Conservation (phyloP, 2,329 filamentous ascomycete species). For the Thielaviopsis cerberus region DNA sequence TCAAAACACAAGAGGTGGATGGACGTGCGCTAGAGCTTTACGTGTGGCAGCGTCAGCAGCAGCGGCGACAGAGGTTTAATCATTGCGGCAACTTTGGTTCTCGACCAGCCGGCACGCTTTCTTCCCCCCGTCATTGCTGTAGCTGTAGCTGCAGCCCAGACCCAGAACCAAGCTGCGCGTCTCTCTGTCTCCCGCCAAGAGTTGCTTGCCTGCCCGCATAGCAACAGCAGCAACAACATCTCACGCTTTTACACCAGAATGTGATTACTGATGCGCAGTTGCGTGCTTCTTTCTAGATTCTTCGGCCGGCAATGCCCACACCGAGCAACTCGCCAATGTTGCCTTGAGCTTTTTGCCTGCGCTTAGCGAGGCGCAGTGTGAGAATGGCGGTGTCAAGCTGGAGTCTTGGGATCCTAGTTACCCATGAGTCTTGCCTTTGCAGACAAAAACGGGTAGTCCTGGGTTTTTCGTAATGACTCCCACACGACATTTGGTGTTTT, state of each 20-base stretch:
- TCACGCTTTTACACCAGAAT: neutral
- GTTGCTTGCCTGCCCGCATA: neutral
- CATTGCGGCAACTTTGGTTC: too few species aligned
- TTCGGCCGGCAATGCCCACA: neutral
- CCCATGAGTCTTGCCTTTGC: neutral
- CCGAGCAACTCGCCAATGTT: neutral
- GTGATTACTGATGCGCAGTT: neutral
- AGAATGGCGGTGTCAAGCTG: neutral
- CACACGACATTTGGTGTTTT: slow-evolving; percentile 10
- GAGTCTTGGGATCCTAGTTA: neutral
- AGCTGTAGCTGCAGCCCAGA: too few species aligned
- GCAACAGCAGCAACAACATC: neutral
- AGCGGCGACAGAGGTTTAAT: too few species aligned
- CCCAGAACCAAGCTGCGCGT: too few species aligned
- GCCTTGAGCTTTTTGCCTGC: neutral
- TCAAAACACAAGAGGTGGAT: neutral
- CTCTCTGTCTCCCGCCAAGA: too few species aligned
- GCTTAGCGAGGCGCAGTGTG: neutral
- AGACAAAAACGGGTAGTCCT: neutral
- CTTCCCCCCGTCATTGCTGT: too few species aligned
- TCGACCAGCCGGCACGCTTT: too few species aligned
- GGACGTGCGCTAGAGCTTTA: neutral
- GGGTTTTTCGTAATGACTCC: neutral
- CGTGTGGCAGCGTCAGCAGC: too few species aligned
- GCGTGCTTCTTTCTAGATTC: neutral